Evolutionary conservation across 768 basidiomycete species (phyloP).

Genomic region (Leccinum truebloodii): DNA sequence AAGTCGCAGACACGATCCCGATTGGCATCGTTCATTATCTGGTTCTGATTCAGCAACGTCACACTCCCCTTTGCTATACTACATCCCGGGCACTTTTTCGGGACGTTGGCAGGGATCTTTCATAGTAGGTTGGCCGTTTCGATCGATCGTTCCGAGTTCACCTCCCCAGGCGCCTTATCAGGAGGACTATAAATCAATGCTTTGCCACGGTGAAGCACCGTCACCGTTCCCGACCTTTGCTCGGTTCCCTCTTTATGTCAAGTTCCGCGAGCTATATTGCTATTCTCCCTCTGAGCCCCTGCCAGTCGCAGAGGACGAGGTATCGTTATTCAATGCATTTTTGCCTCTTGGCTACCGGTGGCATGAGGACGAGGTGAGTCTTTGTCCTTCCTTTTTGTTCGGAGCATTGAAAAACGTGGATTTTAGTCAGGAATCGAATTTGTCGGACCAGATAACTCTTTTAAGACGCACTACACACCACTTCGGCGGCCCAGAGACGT

Average conservation of each 20-base stretch:
- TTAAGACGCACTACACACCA: conserved; percentile 42
- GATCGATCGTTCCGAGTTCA: conserved; percentile 3
- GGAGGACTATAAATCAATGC: conserved; percentile 42
- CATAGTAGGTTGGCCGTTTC: conserved; percentile 37
- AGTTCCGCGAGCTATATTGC: conserved; percentile 49
- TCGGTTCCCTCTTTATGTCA: conserved; percentile 49
- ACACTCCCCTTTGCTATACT: conserved; percentile 24
- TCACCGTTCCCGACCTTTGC: conserved; percentile 36
- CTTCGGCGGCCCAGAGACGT: conserved; percentile 16
- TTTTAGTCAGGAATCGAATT: conserved; percentile 33
- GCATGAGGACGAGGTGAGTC: conserved; percentile 33
- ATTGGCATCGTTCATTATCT: conserved; percentile 28
- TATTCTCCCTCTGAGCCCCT: conserved; percentile 35
- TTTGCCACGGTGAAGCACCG: conserved; percentile 35
- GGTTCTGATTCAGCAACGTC: neutral
- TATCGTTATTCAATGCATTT: conserved; percentile 47
- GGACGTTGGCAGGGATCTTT: conserved; percentile 53
- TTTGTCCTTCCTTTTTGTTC: neutral
- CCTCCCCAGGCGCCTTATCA: conserved; percentile 39
- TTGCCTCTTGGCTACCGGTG: conserved; percentile 42
- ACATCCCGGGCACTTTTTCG: conserved; percentile 45
- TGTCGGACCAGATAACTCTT: conserved; percentile 35
- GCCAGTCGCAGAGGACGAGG: conserved; percentile 35
- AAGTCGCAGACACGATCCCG: conserved; percentile 35
- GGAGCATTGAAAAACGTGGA: neutral